Evolutionary conservation across 129 eudicot genomes (phyloP), one percentile per base, ranked within the genome.

Genomic region (Escallonia rubra): DNA sequence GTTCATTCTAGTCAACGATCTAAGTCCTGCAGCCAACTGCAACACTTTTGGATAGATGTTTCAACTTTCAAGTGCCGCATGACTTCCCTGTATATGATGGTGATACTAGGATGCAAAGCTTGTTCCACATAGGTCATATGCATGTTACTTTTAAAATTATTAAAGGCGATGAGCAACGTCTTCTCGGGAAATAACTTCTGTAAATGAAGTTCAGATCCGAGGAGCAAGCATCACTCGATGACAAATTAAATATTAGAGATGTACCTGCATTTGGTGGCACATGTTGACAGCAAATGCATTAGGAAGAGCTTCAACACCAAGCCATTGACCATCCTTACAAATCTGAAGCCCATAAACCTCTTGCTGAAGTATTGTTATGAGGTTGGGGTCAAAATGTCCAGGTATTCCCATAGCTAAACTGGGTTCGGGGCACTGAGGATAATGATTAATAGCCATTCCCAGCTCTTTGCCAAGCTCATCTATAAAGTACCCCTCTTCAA

Each of bases 211-310:
- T 23, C 34, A 23, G 34, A 23, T 23, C 34, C 34, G 34, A 23
- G 34, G 34, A 23, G 34, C 34, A 1, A 23, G 34, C 34, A 23
- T 23, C 34, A 23, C 34, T 23, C 34, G 34, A 23, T 23, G 34
- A 23, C 34, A 23, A 23, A n/a, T n/a, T n/a, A n/a, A 12, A 9
- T n/a, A 10, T 39, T 67, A 15, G 12, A 43, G 4, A 8, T 7
- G 5, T 74, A 77, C 87, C 81, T 80, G 61, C 8, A 83, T n/a
- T 70, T 67, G 86, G 68, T 74, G 65, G 39, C 86, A 85, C 23
- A 83, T 63, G 76, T 74, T 78, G 67, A 86, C 78, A 46, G 83
- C 84, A 63, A 86, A 83, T 45, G 87, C 84, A 71, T 83, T 78
- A 65, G 89, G 84, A 60, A 83, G 61, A 13, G 82, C 55, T 38